Evolutionary conservation across 176 grass and related monocot species (phyloP).

Genomic region (Poa pratensis): DNA sequence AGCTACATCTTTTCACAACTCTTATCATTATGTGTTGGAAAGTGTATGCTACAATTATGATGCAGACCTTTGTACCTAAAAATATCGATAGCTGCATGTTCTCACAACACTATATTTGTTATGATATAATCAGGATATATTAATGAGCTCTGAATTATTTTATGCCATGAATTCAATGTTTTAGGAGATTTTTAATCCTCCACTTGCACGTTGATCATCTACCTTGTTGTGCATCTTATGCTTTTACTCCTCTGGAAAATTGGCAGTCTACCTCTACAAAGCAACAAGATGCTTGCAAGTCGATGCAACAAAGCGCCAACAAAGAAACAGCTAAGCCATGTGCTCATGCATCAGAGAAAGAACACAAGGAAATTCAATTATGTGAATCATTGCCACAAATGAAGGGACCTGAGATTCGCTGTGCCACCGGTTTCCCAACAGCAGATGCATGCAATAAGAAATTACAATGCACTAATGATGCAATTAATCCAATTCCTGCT

Average conservation of each 20-base stretch:
- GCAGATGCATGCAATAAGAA: constrained; percentile 3
- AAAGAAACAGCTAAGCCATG: constrained; percentile 40
- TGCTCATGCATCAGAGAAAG: constrained; percentile 9
- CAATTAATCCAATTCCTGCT: constrained; percentile 33
- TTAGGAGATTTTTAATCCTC: neutral
- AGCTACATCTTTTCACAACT: neutral
- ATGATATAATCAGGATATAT: neutral
- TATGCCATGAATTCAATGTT: neutral
- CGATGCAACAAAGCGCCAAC: constrained; percentile 26
- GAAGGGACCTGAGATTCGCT: constrained; percentile 28
- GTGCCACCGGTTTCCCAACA: neutral
- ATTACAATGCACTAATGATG: constrained; percentile 31
- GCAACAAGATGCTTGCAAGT: constrained; percentile 26
- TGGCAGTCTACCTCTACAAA: constrained; percentile 35
- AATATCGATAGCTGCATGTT: neutral
- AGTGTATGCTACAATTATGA: no score
- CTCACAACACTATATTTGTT: neutral
- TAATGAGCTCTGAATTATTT: neutral
- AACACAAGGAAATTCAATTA: constrained; percentile 8
- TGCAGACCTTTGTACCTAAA: neutral
- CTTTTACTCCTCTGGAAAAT: constrained; percentile 31
- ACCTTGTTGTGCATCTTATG: constrained; percentile 25
- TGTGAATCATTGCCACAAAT: constrained; percentile 9
- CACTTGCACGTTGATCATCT: neutral
- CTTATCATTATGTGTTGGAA: no score